Percentiles rank a stretch among this genome's conserved stretches.
Conservation (phyloP, 306 rosid species). For the Abrus pulchellus region DNA sequence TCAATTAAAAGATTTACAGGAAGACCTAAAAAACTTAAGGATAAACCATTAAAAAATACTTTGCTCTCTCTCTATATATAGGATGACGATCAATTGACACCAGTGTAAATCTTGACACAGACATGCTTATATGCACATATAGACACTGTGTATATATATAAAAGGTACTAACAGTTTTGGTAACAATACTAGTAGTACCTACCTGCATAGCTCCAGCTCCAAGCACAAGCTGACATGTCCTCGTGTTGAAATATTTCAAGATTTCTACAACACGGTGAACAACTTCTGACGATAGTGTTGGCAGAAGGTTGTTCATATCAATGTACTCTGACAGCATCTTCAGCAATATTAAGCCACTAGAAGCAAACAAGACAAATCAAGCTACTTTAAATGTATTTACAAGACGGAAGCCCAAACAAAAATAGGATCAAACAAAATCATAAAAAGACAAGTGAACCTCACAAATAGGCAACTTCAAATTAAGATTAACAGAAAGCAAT, state of each 20-base stretch:
- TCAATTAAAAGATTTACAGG: slow-evolving; percentile 2
- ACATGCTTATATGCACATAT: not conserved
- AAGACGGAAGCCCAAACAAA: slow-evolving; percentile 26
- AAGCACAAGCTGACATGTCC: slow-evolving; percentile 99
- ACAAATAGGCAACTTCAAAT: slow-evolving; percentile 24
- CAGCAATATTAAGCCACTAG: slow-evolving; percentile 93
- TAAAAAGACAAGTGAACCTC: slow-evolving; percentile 35
- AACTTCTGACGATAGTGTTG: slow-evolving; percentile 86
- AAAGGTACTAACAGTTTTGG: slow-evolving; percentile 22
- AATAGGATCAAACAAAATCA: slow-evolving; percentile 32
- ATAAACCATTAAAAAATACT: not conserved
- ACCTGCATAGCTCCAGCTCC: slow-evolving; percentile 99
- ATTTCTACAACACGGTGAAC: slow-evolving; percentile 97
- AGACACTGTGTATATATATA: slow-evolving; percentile 5
- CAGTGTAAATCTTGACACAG: not conserved
- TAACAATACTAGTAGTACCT: slow-evolving; percentile 64
- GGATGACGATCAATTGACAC: not conserved
- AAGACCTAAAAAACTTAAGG: not conserved
- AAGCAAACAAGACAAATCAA: slow-evolving; percentile 47
- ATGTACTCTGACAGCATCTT: slow-evolving; percentile 98
- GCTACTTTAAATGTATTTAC: slow-evolving; percentile 38
- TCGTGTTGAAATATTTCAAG: slow-evolving; percentile 93
- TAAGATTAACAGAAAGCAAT: slow-evolving; percentile 30
- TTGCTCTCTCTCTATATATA: not conserved
- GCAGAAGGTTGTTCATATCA: slow-evolving; percentile 87